phyloP scores from a whole-genome alignment of 192 early-diverging fungal genomes.

The Coemansia sp. region DNA sequence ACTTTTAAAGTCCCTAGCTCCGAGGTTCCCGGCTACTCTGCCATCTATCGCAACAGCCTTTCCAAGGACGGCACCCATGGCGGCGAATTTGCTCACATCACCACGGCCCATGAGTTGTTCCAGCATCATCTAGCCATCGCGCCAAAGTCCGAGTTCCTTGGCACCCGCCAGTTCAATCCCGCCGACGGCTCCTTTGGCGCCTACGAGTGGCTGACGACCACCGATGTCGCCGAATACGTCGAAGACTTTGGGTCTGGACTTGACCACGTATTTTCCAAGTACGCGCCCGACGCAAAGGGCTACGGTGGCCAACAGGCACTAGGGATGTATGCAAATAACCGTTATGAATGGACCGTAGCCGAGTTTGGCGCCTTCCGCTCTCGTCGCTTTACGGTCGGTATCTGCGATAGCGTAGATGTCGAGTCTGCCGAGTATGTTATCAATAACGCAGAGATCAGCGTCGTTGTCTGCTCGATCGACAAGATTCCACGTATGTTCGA shows the following conservation, averaged over 20 bases:
- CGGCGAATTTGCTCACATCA: slow-evolving; percentile 24
- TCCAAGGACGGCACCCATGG: slow-evolving; percentile 31
- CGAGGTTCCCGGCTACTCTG: slow-evolving; percentile 29
- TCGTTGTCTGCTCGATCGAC: slow-evolving; percentile 70
- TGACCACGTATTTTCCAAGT: slow-evolving; percentile 63
- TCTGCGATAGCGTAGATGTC: slow-evolving; percentile 78
- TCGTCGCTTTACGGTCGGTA: slow-evolving; percentile 64
- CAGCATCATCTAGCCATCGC: slow-evolving; percentile 30
- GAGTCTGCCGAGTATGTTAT: slow-evolving; percentile 75
- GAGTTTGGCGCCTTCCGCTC: slow-evolving; percentile 67
- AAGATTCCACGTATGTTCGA: slow-evolving; percentile 68
- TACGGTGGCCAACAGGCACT: slow-evolving; percentile 51
- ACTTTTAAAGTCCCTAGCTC: slow-evolving; percentile 41
- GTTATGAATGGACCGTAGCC: slow-evolving; percentile 71
- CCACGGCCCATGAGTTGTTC: slow-evolving; percentile 34
- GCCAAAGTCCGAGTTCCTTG: slow-evolving; percentile 36
- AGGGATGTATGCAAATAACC: slow-evolving; percentile 72
- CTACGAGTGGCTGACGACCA: slow-evolving; percentile 56
- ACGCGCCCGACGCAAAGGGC: slow-evolving; percentile 7
- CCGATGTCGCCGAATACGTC: slow-evolving; percentile 71
- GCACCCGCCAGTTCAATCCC: slow-evolving; percentile 15
- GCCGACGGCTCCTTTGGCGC: slow-evolving; percentile 15
- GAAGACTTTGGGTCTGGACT: slow-evolving; percentile 65
- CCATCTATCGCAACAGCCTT: slow-evolving; percentile 17
- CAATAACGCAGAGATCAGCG: slow-evolving; percentile 72